A percentile compares a stretch with the other conserved stretches of the same genome.
Conservation (phyloP, 768 basidiomycete species). For the Coprinopsis strossmayeri region DNA sequence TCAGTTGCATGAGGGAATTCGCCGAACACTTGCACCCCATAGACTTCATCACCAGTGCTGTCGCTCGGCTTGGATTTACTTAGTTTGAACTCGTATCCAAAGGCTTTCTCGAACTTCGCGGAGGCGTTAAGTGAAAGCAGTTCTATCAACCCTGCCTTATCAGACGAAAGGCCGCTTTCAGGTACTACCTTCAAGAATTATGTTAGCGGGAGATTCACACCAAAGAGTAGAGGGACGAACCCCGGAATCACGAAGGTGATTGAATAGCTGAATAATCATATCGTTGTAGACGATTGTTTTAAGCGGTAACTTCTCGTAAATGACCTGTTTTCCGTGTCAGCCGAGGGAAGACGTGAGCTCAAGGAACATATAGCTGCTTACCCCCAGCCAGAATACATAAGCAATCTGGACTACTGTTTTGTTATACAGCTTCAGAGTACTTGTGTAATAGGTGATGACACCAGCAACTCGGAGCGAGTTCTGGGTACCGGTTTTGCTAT, state of each 20-base stretch:
- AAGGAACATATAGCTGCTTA: background rate
- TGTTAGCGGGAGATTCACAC: no score
- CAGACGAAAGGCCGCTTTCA: background rate
- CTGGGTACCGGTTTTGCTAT: background rate
- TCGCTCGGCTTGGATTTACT: background rate
- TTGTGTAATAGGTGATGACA: background rate
- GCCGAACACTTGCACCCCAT: background rate
- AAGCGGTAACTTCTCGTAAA: background rate
- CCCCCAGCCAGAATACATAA: background rate
- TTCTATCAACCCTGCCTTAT: background rate
- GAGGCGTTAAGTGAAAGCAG: background rate
- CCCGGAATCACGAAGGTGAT: background rate
- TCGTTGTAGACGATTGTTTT: background rate
- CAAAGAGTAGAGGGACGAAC: background rate
- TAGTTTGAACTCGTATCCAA: background rate
- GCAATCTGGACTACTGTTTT: background rate
- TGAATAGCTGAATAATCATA: background rate
- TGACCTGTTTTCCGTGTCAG: background rate
- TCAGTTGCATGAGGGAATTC: background rate
- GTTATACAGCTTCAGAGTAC: background rate
- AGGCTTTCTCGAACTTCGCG: background rate
- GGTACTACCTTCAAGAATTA: no score
- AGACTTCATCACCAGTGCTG: slow-evolving; percentile 1
- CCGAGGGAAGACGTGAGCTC: background rate
- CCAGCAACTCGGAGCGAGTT: background rate